Evolutionary conservation across 768 basidiomycete species (phyloP).

Genomic region (Pleurotus platypus): DNA sequence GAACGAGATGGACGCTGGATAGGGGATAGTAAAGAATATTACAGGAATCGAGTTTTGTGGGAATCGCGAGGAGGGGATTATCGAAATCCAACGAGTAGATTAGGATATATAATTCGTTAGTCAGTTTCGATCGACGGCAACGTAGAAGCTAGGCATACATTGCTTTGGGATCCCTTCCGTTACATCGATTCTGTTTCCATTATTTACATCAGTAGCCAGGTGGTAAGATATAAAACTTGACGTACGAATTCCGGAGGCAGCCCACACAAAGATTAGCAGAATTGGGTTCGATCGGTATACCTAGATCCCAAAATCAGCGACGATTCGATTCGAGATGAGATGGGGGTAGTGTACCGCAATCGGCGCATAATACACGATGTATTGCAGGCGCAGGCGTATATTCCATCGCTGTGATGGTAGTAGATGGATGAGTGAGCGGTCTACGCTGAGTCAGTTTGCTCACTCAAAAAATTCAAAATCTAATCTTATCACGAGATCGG

Average conservation of each 20-base stretch:
- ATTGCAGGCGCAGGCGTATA: slow-evolving; percentile 72
- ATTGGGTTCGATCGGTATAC: slow-evolving; percentile 85
- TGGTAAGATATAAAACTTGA: slow-evolving; percentile 1
- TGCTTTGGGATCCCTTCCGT: slow-evolving; percentile 98
- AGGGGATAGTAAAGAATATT: too few relatives aligned
- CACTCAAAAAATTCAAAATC: neutral
- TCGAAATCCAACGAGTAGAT: neutral
- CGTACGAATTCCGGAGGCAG: slow-evolving; percentile 84
- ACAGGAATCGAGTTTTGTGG: too few relatives aligned
- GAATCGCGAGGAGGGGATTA: neutral
- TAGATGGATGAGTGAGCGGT: slow-evolving; percentile 3
- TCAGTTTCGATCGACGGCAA: too few relatives aligned
- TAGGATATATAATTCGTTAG: neutral
- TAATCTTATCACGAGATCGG: neutral
- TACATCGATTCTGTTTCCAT: slow-evolving; percentile 76
- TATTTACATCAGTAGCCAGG: neutral
- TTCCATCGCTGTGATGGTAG: slow-evolving; percentile 51
- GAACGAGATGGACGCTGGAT: slow-evolving; percentile 79
- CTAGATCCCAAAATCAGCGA: slow-evolving; percentile 29
- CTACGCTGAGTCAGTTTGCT: neutral
- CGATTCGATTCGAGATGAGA: neutral
- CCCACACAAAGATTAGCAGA: slow-evolving; percentile 89
- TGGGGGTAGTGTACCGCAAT: slow-evolving; percentile 56
- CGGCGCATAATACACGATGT: slow-evolving; percentile 84
- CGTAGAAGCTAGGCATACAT: slow-evolving; percentile 38